Evolutionary conservation across 331 rosid species (phyloP).

Genomic region (Ulmus americana): DNA sequence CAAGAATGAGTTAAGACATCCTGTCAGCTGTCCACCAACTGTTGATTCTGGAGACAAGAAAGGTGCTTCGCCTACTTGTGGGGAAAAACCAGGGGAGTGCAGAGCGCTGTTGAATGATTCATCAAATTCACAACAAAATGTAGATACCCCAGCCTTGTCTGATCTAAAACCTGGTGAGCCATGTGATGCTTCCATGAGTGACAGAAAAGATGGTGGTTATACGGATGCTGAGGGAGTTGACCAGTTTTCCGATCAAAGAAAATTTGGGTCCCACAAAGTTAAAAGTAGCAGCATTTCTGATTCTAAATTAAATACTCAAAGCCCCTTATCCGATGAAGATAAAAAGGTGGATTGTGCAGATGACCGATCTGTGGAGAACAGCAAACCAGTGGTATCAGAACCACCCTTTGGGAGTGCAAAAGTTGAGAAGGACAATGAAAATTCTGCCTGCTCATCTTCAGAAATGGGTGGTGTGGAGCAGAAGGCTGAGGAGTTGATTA

Average conservation of each 20-base stretch:
- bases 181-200: constrained; percentile 14
- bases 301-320: constrained; percentile 8
- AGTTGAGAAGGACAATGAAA: constrained; percentile 38
- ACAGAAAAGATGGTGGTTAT: constrained; percentile 28
- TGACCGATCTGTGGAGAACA: constrained; percentile 19
- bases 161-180: constrained; percentile 28
- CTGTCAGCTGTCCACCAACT: constrained; percentile 16
- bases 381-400: constrained; percentile 22
- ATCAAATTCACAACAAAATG: constrained; percentile 22
- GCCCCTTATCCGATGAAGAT: constrained; percentile 21
- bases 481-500: constrained; percentile 19
- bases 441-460: constrained; percentile 25
- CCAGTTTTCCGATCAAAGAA: constrained; percentile 27
- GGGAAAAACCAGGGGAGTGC: constrained; percentile 14
- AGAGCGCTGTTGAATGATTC: constrained; percentile 23
- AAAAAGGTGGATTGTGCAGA: constrained; percentile 24
- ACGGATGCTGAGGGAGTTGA: constrained; percentile 24
- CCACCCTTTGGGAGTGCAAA: constrained; percentile 24
- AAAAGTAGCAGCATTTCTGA: constrained; percentile 8
- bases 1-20: constrained; percentile 25
- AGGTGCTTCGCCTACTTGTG: constrained; percentile 15
- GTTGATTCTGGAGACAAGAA: constrained; percentile 21
- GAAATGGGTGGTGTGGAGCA: constrained; percentile 26
- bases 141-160: constrained; percentile 15
- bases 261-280: background rate